phyloP scores from a whole-genome alignment of 2,329 filamentous ascomycete genomes.

The Lasiodiplodia citricola region DNA sequence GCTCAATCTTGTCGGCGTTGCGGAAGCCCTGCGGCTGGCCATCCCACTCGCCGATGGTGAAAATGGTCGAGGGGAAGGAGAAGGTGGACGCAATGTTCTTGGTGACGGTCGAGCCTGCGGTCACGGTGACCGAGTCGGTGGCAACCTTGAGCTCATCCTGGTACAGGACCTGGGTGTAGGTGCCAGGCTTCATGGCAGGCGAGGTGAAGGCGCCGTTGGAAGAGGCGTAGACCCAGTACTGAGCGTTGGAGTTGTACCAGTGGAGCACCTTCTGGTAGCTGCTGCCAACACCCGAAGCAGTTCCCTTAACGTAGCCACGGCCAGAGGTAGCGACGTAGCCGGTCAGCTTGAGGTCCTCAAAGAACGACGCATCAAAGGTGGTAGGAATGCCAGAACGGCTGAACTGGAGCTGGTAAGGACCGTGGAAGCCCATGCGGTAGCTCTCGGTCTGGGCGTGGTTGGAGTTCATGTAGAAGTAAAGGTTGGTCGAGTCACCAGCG shows the following conservation, averaged over 20 bases:
- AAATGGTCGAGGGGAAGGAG: conserved; percentile 58
- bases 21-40: conserved; percentile 64
- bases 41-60: conserved; percentile 70
- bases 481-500: conserved; percentile 60
- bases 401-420: conserved; percentile 68
- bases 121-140: conserved; percentile 57
- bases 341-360: conserved; percentile 61
- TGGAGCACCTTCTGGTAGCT: conserved; percentile 63
- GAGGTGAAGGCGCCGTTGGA: conserved; percentile 65
- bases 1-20: conserved; percentile 69
- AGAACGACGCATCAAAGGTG: conserved; percentile 61
- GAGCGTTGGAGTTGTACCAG: conserved; percentile 60
- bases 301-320: conserved; percentile 66
- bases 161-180: conserved; percentile 71
- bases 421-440: conserved; percentile 67
- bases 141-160: conserved; percentile 62
- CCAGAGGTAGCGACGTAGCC: conserved; percentile 62
- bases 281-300: conserved; percentile 61
- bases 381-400: conserved; percentile 62
- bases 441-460: conserved; percentile 61
- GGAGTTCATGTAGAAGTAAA: conserved; percentile 71
- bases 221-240: conserved; percentile 68
- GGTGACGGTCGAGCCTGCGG: conserved; percentile 55
- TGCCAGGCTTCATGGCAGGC: conserved; percentile 70
- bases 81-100: conserved; percentile 59